Evolutionary conservation across 2,329 filamentous ascomycete genomes (phyloP), one percentile per base, ranked within the genome.

Genomic region (Nemania sp.): DNA sequence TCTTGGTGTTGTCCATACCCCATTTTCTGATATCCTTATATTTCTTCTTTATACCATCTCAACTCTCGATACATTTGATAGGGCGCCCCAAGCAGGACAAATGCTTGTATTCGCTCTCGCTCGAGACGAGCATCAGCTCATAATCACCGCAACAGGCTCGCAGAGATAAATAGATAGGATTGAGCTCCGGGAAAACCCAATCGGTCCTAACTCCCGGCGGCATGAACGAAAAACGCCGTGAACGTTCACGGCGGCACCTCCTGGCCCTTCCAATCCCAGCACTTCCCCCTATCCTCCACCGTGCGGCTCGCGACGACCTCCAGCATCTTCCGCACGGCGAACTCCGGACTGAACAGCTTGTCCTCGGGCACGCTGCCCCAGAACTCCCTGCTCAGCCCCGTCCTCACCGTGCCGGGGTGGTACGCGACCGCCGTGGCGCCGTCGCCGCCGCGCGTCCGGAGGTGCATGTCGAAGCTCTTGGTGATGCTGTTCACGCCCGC

Each of bases 361-460:
- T 71, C 79, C 66, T 83, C 80, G 47, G 80, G 79, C 43, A 89
- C 86, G 42, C 80, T 84, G 0, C 71, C 78, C 90, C 90, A 94
- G 71, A 90, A 95, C 45, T 87, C 86, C 69, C 80, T 82, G 64
- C 87, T 91, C 63, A 96, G 76, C 10, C 83, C 87, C 52, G 91
- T 95, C 77, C 83, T 87, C 50, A 95, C 90, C 1, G 91, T 95
- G 2, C 91, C 91, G 1, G 91, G 91, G 75, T 95, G 91, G 70
- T 95, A 81, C 10, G 83, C 83, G 11, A 96, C 77, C 1, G 86
- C 86, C 65, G 92, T 79, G 0, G 89, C 90, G 53, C 84, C 86
- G 0, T 83, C 82, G 0, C 81, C 86, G 60, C 83, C 81, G 43
- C 81, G 79, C 3, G 81, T 78, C 37, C 75, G 75, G 34, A 95